A percentile compares a stretch with the other conserved stretches of the same genome.
Conservation (phyloP, 768 basidiomycete species). For the Leccinum sublutescens region DNA sequence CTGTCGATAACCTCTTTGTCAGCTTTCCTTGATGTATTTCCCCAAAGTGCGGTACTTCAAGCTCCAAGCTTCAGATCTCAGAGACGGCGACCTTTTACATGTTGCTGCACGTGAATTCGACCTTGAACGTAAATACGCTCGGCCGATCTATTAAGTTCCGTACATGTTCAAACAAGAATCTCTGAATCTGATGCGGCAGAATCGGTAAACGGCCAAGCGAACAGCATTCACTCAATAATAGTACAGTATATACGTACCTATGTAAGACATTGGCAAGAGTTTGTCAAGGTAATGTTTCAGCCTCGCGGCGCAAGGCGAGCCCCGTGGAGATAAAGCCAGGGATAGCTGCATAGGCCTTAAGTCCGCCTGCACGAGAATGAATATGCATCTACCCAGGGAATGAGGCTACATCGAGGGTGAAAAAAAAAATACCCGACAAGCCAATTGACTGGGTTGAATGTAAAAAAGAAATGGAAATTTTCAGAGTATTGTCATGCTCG, state of each 20-base stretch:
- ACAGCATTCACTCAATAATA: neutral
- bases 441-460: constrained; percentile 30
- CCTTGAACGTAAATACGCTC: neutral
- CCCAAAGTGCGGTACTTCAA: neutral
- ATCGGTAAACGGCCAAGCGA: neutral
- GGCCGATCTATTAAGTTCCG: neutral
- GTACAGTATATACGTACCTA: constrained; percentile 6
- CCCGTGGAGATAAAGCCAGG: neutral
- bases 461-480: neutral
- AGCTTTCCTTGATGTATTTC: neutral
- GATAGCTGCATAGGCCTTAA: neutral
- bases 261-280: constrained; percentile 2
- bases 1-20: neutral
- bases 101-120: neutral
- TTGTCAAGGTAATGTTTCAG: constrained; percentile 4
- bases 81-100: neutral
- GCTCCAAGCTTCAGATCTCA: too few relatives aligned
- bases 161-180: neutral
- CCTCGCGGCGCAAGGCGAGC: constrained; percentile 3
- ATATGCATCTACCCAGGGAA: constrained; percentile 32
- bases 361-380: constrained; percentile 9
- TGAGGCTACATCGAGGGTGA: constrained; percentile 28
- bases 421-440: constrained; percentile 15
- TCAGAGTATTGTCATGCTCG: neutral
- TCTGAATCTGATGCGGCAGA: too few relatives aligned